phyloP scores from a whole-genome alignment of 352 stramenopile species.

The Phytophthora pseudosyringae region DNA sequence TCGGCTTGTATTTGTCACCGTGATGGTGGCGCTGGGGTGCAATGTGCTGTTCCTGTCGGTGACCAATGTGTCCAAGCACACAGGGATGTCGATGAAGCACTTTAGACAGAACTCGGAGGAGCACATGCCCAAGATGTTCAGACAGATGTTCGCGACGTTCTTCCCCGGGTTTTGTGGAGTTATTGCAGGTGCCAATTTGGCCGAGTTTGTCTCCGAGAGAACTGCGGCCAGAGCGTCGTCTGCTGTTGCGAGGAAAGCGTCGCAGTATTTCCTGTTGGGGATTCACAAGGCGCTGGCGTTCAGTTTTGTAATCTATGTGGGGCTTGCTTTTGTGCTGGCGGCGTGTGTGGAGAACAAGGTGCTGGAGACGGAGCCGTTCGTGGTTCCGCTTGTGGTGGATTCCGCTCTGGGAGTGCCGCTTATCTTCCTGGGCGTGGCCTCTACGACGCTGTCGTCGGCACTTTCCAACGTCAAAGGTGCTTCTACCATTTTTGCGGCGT shows the following conservation, averaged over 20 bases:
- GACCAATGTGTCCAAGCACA: not conserved
- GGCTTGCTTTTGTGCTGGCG: not conserved
- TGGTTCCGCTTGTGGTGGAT: not conserved
- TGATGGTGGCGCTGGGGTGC: not conserved
- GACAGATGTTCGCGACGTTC: not conserved
- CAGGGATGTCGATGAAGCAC: slow-evolving; percentile 1
- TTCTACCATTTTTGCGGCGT: slow-evolving; percentile 1
- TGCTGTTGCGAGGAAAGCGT: not conserved
- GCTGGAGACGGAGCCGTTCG: not conserved
- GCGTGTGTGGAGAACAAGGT: not conserved
- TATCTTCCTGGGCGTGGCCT: not conserved
- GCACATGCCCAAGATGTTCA: not conserved
- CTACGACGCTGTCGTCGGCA: not conserved
- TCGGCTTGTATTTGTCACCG: slow-evolving; percentile 1
- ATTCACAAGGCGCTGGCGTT: slow-evolving; percentile 4
- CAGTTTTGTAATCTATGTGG: not conserved
- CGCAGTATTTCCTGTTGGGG: not conserved
- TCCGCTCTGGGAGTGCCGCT: not conserved
- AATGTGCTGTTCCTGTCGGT: slow-evolving; percentile 1
- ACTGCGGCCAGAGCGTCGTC: not conserved
- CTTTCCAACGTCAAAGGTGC: not conserved
- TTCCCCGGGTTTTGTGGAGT: not conserved
- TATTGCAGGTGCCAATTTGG: not conserved
- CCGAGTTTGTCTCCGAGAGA: slow-evolving; percentile 1
- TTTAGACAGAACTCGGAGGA: slow-evolving; percentile 1